Percentiles rank a stretch among this genome's conserved stretches.
These are phyloP conservation scores for Sugiyamaella paludigena DNA, from an alignment of 1,139 yeast genomes.

Conservation along the genomic window DNA sequence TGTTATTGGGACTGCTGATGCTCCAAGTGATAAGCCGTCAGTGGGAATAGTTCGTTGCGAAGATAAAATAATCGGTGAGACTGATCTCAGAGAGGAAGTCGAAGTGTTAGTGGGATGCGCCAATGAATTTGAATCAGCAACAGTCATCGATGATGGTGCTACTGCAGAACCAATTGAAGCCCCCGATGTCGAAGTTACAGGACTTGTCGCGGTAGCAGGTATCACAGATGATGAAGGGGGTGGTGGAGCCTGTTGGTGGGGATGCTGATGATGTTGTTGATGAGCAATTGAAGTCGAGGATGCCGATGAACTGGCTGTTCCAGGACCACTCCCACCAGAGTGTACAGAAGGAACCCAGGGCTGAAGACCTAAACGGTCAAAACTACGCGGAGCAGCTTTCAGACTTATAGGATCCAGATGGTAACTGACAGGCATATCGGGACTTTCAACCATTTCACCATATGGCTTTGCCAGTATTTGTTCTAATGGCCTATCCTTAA, in stretches of 20 bases:
- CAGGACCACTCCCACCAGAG: constrained; percentile 6
- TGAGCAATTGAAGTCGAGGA: not conserved
- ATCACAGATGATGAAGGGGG: not conserved
- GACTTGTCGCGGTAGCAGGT: not conserved
- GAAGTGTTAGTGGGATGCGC: too few species aligned
- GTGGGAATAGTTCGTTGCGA: too few species aligned
- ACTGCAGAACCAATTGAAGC: constrained; percentile 8
- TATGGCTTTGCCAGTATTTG: constrained; percentile 13
- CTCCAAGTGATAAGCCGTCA: too few species aligned
- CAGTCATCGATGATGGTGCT: constrained; percentile 5
- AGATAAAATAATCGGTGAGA: too few species aligned
- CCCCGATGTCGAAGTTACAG: not conserved
- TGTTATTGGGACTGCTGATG: too few species aligned
- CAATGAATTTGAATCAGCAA: too few species aligned
- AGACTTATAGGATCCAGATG: constrained; percentile 5
- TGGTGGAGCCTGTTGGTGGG: too few species aligned
- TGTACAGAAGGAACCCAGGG: constrained; percentile 15
- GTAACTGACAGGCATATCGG: constrained; percentile 3
- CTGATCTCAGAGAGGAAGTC: too few species aligned
- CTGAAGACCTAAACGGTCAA: constrained; percentile 6
- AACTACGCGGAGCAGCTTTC: constrained; percentile 8
- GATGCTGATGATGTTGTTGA: too few species aligned
- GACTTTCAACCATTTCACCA: constrained; percentile 8
- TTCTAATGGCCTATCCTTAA: constrained; percentile 14
- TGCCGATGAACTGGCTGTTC: constrained; percentile 1